These are phyloP conservation scores for Afroboletus lepidellus DNA, from an alignment of 1,284 basidiomycete genomes.

Conservation along the genomic window DNA sequence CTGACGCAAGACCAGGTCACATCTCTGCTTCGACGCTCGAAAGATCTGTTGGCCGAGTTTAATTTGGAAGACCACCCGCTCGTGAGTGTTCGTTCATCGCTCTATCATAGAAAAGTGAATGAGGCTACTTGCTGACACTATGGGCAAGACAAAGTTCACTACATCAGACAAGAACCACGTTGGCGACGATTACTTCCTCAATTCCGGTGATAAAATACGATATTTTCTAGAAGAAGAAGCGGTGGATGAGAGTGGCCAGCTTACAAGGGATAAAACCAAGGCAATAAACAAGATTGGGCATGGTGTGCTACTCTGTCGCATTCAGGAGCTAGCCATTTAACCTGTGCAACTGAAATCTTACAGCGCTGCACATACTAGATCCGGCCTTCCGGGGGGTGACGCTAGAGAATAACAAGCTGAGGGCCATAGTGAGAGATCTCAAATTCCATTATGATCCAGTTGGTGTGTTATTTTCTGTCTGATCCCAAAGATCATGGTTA, in stretches of 20 bases:
- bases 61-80: slow-evolving; percentile 77
- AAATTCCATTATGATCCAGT: slow-evolving; percentile 81
- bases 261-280: slow-evolving; percentile 75
- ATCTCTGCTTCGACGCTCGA: slow-evolving; percentile 68
- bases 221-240: slow-evolving; percentile 89
- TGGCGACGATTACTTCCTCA: slow-evolving; percentile 91
- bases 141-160: slow-evolving; percentile 81
- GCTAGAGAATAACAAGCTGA: slow-evolving; percentile 70
- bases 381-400: slow-evolving; percentile 78
- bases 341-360: neutral
- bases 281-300: slow-evolving; percentile 86
- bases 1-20: slow-evolving; percentile 56
- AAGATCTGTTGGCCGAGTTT: slow-evolving; percentile 76
- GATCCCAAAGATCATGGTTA: neutral
- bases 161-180: slow-evolving; percentile 76
- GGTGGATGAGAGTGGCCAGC: slow-evolving; percentile 56
- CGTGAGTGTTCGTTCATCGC: slow-evolving; percentile 39
- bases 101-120: neutral
- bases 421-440: slow-evolving; percentile 68
- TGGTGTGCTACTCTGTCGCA: slow-evolving; percentile 41
- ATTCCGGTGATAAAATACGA: slow-evolving; percentile 88
- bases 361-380: slow-evolving; percentile 83
- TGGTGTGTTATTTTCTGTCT: slow-evolving; percentile 43
- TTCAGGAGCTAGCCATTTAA: neutral
- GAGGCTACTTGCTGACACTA: neutral